Base-by-base conservation (phyloP, 2,329 filamentous ascomycete genomes). In the Geoglossum cookeanum region DNA sequence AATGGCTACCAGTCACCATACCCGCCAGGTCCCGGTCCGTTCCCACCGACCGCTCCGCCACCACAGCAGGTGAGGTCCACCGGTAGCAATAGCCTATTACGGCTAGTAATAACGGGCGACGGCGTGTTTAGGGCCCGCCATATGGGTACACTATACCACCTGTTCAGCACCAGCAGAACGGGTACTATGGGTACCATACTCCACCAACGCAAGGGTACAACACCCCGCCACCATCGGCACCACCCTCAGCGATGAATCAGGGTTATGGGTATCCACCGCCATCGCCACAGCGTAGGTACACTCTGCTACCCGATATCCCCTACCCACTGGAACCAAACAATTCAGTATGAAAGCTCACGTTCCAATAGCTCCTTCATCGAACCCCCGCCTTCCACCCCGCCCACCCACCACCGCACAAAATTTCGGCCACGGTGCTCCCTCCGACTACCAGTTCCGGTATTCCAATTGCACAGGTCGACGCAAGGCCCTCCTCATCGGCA, bases 401-500 rank as follows among this genome's bases (percentile, higher is more conserved):
- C 86, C 86, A 6, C 84, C 85, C 17, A 68, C 75, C 58, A 72
- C 78, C 57, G 75, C 83, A 61, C 85, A 90, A 67, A 74, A 78
- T 60, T 92, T 92, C 65, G 87, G 89, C 58, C 76, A 82, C 60
- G 89, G 88, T 58, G 89, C 90, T 11, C 89, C 89, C 17, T 76
- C 81, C 61, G 78, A 77, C 64, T 95, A 95, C 69, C 80, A 76
- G 47, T 97, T 90, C 70, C 86, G 90, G 69, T 96, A 96, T 70
- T 95, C 89, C 53, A 84, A 84, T 62, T 97, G 90, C 69, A 94
- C 85, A 3, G 91, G 90, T 51, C 81, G 83, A 64, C 77, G 90
- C 67, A 96, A 96, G 73, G 91, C 90, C 3, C 73, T 96, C 33
- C 71, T 97, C 60, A 91, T 96, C 63, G 91, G 91, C 57, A 95